These are phyloP conservation scores for Sarocladiaceae sp. DNA, from an alignment of 2,329 filamentous ascomycete species.

Conservation along the genomic window DNA sequence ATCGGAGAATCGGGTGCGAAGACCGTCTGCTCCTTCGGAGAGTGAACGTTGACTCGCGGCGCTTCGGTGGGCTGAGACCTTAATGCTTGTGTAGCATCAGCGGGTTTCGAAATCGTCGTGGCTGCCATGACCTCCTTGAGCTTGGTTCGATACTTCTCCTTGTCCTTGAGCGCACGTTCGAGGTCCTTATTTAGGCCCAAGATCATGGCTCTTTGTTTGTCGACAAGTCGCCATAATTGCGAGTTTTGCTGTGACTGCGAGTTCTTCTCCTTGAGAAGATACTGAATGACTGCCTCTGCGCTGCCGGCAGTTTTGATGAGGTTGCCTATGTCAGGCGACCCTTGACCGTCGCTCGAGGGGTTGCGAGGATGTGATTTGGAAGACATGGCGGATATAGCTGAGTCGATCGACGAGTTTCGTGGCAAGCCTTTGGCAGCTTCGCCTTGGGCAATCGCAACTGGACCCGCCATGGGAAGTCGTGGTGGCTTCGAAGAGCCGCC, in stretches of 20 bases:
- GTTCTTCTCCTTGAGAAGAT: slow-evolving; percentile 87
- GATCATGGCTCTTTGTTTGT: slow-evolving; percentile 94
- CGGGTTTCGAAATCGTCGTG: slow-evolving; percentile 27
- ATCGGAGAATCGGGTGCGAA: slow-evolving; percentile 41
- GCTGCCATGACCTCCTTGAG: slow-evolving; percentile 66
- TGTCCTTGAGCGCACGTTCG: slow-evolving; percentile 86
- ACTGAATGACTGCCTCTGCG: slow-evolving; percentile 81
- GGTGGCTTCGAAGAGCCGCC: slow-evolving; percentile 32
- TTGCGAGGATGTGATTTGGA: slow-evolving; percentile 44
- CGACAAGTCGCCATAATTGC: slow-evolving; percentile 91
- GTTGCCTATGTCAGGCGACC: slow-evolving; percentile 69
- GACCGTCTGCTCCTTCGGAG: slow-evolving; percentile 4
- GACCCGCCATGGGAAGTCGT: slow-evolving; percentile 43
- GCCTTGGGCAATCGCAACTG: slow-evolving; percentile 35
- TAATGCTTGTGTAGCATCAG: slow-evolving; percentile 7
- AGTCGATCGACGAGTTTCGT: slow-evolving; percentile 88
- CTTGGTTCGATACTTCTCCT: slow-evolving; percentile 89
- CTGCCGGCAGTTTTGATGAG: slow-evolving; percentile 83
- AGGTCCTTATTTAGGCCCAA: slow-evolving; percentile 91
- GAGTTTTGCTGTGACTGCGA: slow-evolving; percentile 84
- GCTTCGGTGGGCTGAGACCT: slow-evolving; percentile 6
- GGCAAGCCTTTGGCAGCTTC: slow-evolving; percentile 40
- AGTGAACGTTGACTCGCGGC: slow-evolving; percentile 21
- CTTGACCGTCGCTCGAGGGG: slow-evolving; percentile 51
- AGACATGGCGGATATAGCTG: slow-evolving; percentile 77